phyloP scores from a whole-genome alignment of 805 yeast genomes.

The Saturnispora quitensis region DNA sequence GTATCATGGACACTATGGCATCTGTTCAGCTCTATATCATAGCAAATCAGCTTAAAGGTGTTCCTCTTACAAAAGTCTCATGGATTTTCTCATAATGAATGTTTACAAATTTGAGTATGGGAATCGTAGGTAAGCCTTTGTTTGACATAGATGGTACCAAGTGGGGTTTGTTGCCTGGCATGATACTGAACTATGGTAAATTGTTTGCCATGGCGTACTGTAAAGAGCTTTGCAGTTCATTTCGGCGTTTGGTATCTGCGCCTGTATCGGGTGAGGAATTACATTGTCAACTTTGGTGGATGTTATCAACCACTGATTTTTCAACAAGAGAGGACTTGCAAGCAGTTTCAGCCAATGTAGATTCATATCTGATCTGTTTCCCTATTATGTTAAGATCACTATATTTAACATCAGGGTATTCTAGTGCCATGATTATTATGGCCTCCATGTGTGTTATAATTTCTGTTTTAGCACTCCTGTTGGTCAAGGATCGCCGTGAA shows the following conservation, averaged over 20 bases:
- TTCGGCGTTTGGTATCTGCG: conserved; percentile 45
- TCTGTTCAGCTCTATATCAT: conserved; percentile 55
- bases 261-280: conserved; percentile 54
- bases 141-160: conserved; percentile 56
- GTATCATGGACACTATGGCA: conserved; percentile 51
- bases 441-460: conserved; percentile 39
- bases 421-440: conserved; percentile 45
- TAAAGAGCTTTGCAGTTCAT: conserved; percentile 49
- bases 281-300: conserved; percentile 28
- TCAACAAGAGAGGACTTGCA: conserved; percentile 48
- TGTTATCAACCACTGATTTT: conserved; percentile 47
- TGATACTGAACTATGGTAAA: conserved; percentile 30
- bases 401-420: conserved; percentile 41
- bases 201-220: conserved; percentile 34
- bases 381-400: conserved; percentile 45
- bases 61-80: conserved; percentile 41
- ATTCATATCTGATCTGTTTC: conserved; percentile 43
- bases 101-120: conserved; percentile 39
- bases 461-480: background rate
- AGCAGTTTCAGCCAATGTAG: conserved; percentile 43
- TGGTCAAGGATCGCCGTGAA: too few species aligned
- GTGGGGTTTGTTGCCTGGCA: conserved; percentile 37
- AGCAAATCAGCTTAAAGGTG: conserved; percentile 43
- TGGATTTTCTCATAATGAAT: conserved; percentile 61
- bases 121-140: conserved; percentile 34